Evolutionary conservation across 768 basidiomycete species (phyloP).

Genomic region (Hydnomerulius pinastri): DNA sequence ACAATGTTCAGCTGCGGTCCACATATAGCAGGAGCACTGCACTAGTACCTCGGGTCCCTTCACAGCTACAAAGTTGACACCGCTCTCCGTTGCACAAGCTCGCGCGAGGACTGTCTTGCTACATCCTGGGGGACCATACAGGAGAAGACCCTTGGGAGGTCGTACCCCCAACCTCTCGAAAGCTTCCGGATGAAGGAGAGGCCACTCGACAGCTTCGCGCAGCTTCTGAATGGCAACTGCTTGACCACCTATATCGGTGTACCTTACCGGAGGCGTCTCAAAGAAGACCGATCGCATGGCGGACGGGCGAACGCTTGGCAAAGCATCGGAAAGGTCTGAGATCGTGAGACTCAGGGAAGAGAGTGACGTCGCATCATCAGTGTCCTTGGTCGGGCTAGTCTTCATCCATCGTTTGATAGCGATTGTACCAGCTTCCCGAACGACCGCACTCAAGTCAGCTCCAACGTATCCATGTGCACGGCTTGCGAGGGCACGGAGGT

Average conservation of each 20-base stretch:
- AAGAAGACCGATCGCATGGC: constrained; percentile 94
- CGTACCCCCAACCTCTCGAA: constrained; percentile 86
- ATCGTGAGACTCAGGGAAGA: constrained; percentile 47
- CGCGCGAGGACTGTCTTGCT: constrained; percentile 93
- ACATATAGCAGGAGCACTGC: not conserved
- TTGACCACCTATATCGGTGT: constrained; percentile 91
- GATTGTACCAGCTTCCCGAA: constrained; percentile 89
- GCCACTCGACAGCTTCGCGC: constrained; percentile 94
- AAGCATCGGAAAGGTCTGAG: constrained; percentile 66
- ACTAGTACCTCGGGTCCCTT: constrained; percentile 90
- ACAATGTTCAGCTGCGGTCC: constrained; percentile 2
- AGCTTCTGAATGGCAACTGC: constrained; percentile 78
- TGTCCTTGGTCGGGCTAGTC: constrained; percentile 7
- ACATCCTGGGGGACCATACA: constrained; percentile 97
- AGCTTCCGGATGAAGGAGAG: constrained; percentile 80
- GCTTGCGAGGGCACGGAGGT: constrained; percentile 67
- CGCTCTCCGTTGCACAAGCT: constrained; percentile 91
- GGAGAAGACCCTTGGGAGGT: constrained; percentile 85
- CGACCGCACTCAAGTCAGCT: constrained; percentile 89
- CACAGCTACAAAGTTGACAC: constrained; percentile 94
- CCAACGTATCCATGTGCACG: constrained; percentile 96
- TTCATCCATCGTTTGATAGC: constrained; percentile 85
- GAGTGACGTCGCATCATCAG: constrained; percentile 8
- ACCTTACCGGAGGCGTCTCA: constrained; percentile 79
- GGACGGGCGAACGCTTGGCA: constrained; percentile 84